A percentile compares a stretch with the other conserved stretches of the same genome.
phyloP scores from a whole-genome alignment of 2,329 filamentous ascomycete genomes.

The Didymella lethalis region DNA sequence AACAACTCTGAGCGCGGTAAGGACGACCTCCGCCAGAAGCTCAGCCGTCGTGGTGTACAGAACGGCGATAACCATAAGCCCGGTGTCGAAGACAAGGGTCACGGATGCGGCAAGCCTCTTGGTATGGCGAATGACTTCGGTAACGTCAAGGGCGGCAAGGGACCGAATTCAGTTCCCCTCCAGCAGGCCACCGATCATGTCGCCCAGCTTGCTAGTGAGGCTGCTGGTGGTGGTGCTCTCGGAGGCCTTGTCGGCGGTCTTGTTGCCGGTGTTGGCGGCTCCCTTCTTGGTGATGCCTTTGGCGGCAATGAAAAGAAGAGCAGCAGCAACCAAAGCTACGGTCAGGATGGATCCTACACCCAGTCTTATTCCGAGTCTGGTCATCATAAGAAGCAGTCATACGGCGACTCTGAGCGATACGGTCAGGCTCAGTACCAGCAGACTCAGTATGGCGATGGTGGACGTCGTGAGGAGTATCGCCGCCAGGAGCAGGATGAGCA shows the following conservation, averaged over 20 bases:
- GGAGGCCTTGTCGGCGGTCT: slow-evolving; percentile 75
- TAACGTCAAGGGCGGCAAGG: slow-evolving; percentile 48
- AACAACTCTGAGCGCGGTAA: slow-evolving; percentile 68
- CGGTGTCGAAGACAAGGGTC: slow-evolving; percentile 81
- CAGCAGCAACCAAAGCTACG: slow-evolving; percentile 62
- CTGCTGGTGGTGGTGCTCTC: slow-evolving; percentile 69
- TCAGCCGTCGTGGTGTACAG: slow-evolving; percentile 80
- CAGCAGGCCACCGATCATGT: slow-evolving; percentile 51
- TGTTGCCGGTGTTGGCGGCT: slow-evolving; percentile 65
- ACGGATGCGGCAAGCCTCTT: slow-evolving; percentile 83
- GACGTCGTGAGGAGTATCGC: slow-evolving; percentile 66
- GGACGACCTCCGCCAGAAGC: slow-evolving; percentile 73
- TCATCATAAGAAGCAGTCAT: slow-evolving; percentile 52
- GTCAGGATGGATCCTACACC: slow-evolving; percentile 67
- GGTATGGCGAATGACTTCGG: slow-evolving; percentile 71
- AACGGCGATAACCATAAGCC: slow-evolving; percentile 85
- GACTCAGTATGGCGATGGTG: slow-evolving; percentile 66
- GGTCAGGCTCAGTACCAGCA: slow-evolving; percentile 68
- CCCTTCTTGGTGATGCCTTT: slow-evolving; percentile 70
- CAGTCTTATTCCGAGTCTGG: slow-evolving; percentile 70
- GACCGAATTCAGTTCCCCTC: slow-evolving; percentile 50
- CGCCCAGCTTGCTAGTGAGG: slow-evolving; percentile 64
- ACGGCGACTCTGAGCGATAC: slow-evolving; percentile 59
- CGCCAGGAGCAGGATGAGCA: slow-evolving; percentile 64
- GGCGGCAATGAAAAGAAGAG: slow-evolving; percentile 62